phyloP scores from a whole-genome alignment of 2,329 filamentous ascomycete species.

The Phialocephala sp. region DNA sequence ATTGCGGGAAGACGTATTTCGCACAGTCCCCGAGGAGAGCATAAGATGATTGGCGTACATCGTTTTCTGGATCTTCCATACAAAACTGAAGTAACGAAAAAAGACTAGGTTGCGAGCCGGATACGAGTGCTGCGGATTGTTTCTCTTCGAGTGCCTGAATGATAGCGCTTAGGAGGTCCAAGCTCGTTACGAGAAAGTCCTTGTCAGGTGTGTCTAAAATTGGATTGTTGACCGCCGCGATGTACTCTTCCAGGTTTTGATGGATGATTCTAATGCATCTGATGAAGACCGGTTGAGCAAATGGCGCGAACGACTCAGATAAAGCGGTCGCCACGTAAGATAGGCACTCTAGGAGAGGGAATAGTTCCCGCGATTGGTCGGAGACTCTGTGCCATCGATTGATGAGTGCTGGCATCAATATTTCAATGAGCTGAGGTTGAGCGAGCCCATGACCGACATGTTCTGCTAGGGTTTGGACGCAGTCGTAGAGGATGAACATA shows the following conservation, averaged over 20 bases:
- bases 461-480: constrained; percentile 94
- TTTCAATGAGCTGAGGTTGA: constrained; percentile 77
- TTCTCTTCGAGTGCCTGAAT: constrained; percentile 83
- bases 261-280: constrained; percentile 92
- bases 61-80: constrained; percentile 88
- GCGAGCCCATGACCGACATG: constrained; percentile 83
- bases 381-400: constrained; percentile 84
- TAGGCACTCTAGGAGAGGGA: constrained; percentile 93
- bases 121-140: constrained; percentile 78
- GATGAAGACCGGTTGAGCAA: constrained; percentile 83
- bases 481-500: constrained; percentile 99
- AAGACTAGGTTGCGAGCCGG: constrained; percentile 77
- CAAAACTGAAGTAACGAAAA: constrained; percentile 91
- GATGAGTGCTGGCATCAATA: constrained; percentile 93
- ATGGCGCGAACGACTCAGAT: constrained; percentile 80
- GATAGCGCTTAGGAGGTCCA: constrained; percentile 91
- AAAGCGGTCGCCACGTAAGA: constrained; percentile 92
- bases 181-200: constrained; percentile 93
- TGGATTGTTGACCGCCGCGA: constrained; percentile 71
- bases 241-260: constrained; percentile 82
- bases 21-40: constrained; percentile 93
- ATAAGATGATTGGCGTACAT: constrained; percentile 95
- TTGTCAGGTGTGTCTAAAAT: constrained; percentile 83
- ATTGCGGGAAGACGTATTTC: constrained; percentile 84
- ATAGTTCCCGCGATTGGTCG: constrained; percentile 90